These are phyloP conservation scores for Cryptosporidium meleagridis DNA, from an alignment of 169 alveolate genomes.

Conservation along the genomic window DNA sequence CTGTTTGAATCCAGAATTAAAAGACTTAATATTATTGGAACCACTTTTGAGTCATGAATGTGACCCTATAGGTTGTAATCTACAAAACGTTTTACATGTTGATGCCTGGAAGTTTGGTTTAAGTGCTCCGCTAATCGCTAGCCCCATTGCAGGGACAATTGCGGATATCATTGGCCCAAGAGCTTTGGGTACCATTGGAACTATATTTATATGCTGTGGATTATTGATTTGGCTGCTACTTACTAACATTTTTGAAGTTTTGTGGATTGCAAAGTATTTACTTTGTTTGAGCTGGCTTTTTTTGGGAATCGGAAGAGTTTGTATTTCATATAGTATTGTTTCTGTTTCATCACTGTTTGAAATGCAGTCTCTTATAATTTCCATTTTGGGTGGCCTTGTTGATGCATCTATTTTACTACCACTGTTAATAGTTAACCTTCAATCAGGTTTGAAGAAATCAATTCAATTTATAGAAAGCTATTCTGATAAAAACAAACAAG, in stretches of 20 bases:
- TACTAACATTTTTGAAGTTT: slow-evolving; percentile 16
- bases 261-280: slow-evolving; percentile 29
- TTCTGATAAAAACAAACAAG: background rate
- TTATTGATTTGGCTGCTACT: slow-evolving; percentile 41
- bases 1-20: slow-evolving; percentile 36
- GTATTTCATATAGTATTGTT: slow-evolving; percentile 72
- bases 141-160: slow-evolving; percentile 73
- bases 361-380: slow-evolving; percentile 68
- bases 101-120: slow-evolving; percentile 70
- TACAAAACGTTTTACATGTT: slow-evolving; percentile 19
- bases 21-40: slow-evolving; percentile 25
- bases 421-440: slow-evolving; percentile 16
- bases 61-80: slow-evolving; percentile 56
- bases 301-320: slow-evolving; percentile 71
- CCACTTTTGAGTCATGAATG: slow-evolving; percentile 31
- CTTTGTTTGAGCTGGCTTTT: slow-evolving; percentile 56
- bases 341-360: slow-evolving; percentile 63
- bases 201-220: slow-evolving; percentile 33
- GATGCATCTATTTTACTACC: slow-evolving; percentile 72
- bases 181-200: slow-evolving; percentile 53
- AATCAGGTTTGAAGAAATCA: slow-evolving; percentile 4
- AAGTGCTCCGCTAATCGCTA: slow-evolving; percentile 45
- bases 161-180: slow-evolving; percentile 71
- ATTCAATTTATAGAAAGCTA: background rate
- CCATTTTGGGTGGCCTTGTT: slow-evolving; percentile 62